These are phyloP conservation scores for Phlyctochytrium arcticum DNA, from an alignment of 192 early-diverging fungal genomes.

Conservation along the genomic window DNA sequence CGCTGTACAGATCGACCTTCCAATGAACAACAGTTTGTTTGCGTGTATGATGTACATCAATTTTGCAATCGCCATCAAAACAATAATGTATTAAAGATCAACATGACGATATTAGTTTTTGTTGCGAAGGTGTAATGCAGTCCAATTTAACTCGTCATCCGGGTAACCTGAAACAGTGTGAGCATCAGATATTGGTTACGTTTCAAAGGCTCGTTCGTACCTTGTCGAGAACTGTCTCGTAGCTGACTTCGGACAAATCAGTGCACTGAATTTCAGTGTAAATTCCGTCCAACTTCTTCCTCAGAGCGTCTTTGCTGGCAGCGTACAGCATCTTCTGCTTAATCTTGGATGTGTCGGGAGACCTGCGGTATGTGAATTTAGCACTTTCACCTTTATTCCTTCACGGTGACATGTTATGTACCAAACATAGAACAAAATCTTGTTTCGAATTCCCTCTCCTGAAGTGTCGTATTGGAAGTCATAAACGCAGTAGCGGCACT, in stretches of 20 bases:
- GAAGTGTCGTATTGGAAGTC: slow-evolving; percentile 75
- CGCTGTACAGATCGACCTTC: no score
- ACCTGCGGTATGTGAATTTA: slow-evolving; percentile 36
- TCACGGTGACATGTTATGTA: no score
- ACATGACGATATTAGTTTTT: no score
- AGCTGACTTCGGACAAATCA: slow-evolving; percentile 67
- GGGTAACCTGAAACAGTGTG: slow-evolving; percentile 24
- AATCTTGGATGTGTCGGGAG: slow-evolving; percentile 73
- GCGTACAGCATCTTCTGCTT: slow-evolving; percentile 90
- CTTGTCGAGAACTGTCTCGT: slow-evolving; percentile 71
- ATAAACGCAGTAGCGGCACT: slow-evolving; percentile 81
- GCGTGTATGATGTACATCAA: no score
- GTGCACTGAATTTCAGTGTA: slow-evolving; percentile 80
- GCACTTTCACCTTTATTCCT: no score
- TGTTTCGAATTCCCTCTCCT: slow-evolving; percentile 70
- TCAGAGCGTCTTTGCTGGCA: slow-evolving; percentile 74
- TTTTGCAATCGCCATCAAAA: no score
- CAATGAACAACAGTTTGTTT: no score
- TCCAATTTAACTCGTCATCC: slow-evolving; percentile 40
- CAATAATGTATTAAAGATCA: no score
- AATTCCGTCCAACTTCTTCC: slow-evolving; percentile 69
- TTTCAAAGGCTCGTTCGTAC: slow-evolving; percentile 26
- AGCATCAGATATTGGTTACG: neutral
- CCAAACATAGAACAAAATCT: slow-evolving; percentile 85
- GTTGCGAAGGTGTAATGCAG: no score